phyloP scores from a whole-genome alignment of 2,329 filamentous ascomycete genomes.

The Tolypocladium tundrense region DNA sequence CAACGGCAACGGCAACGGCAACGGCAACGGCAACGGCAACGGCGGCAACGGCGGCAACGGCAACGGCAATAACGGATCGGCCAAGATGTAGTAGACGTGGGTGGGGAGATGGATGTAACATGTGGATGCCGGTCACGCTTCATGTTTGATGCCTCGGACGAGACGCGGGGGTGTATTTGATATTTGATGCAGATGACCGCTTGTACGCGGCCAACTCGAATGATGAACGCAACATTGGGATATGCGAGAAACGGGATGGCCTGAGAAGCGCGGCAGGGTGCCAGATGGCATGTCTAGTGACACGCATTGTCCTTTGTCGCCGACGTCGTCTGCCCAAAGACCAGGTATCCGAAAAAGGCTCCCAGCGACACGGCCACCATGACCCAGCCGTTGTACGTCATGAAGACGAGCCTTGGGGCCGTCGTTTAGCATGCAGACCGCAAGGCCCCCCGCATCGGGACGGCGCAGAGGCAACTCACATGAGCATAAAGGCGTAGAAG shows the following conservation, averaged over 20 bases:
- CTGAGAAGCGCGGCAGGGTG: not conserved
- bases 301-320: slow-evolving; percentile 83
- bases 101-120: not conserved
- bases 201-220: not conserved
- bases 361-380: slow-evolving; percentile 88
- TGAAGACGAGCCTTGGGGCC: slow-evolving; percentile 74
- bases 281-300: slow-evolving; percentile 46
- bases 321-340: slow-evolving; percentile 62
- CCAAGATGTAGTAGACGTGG: slow-evolving; percentile 18
- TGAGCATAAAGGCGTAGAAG: slow-evolving; percentile 99
- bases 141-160: not conserved
- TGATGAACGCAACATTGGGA: not conserved
- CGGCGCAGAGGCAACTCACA: slow-evolving; percentile 49
- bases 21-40: not conserved
- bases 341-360: slow-evolving; percentile 77
- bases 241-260: not conserved
- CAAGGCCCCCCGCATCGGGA: not conserved
- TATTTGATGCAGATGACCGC: not conserved
- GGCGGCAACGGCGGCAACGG: slow-evolving; percentile 9
- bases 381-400: slow-evolving; percentile 99
- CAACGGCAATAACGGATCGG: slow-evolving; percentile 11
- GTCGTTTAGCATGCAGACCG: not conserved
- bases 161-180: not conserved
- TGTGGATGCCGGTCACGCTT: not conserved
- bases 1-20: no score